Base-by-base conservation (phyloP, 352 stramenopile species). In the Phytophthora hybrid region DNA sequence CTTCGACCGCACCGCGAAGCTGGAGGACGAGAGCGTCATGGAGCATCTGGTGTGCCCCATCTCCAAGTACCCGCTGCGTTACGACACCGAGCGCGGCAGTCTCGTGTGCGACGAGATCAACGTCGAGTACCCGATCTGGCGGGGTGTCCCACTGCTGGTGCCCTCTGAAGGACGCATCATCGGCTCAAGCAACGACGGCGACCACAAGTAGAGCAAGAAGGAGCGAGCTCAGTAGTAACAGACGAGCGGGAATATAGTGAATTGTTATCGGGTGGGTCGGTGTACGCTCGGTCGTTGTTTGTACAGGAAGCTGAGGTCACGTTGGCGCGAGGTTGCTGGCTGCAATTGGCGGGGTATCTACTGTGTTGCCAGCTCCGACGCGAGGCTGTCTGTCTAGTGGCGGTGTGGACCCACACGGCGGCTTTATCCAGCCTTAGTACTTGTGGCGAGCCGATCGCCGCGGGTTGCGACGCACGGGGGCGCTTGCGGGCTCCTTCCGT, bases 31-130 rank as follows among this genome's bases (percentile, higher is more conserved):
- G 77, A 83, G 74, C 70, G 71, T 96, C 37, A 71, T 96, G 75
- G 74, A 93, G 55, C 88, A 95, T 64, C 77, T 96, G 34, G 88
- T 95, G 59, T 95, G 88, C 65, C 90, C 90, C 6, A 92, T 96
- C 62, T 96, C 90, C 79, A 96, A 95, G 85, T 87, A 76, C 65
- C 83, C 90, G 32, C 75, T 96, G 58, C 87, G 86, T 58, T 94
- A 94, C 61, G 85, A 94, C 77, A 37, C 65, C 9, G 66, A 76
- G 57, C 81, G 76, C 16, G 85, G 87, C 29, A 80, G 84, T 23
- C 72, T 97, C 63, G 84, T 97, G 60, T 95, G 88, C 69, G 81
- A 91, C 55, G 84, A 97, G 71, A 94, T 97, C 65, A 80, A 82
- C 68, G 88, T 97, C 41, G 82, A 89, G 77, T 97, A 97, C 49